These are phyloP conservation scores for Diaporthe sp. DNA, from an alignment of 2,329 filamentous ascomycete genomes.

Conservation along the genomic window DNA sequence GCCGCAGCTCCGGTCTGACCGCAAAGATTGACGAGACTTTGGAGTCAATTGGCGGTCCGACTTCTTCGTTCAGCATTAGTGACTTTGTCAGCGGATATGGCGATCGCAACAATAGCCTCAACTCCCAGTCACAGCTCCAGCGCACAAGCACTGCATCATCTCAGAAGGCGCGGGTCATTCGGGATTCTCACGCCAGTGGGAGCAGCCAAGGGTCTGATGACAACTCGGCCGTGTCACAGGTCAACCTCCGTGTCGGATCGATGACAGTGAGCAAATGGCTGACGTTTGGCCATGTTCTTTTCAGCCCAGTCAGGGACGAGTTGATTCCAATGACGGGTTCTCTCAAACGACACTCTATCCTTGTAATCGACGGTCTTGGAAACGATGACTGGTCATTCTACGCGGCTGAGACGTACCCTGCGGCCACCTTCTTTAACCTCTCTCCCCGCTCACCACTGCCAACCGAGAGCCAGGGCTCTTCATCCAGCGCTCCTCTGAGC, in stretches of 20 bases:
- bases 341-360: conserved; percentile 72
- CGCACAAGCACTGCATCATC: conserved; percentile 42
- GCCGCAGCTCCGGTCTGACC: conserved; percentile 67
- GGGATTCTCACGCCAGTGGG: conserved; percentile 59
- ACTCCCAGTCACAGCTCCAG: conserved; percentile 40
- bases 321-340: conserved; percentile 65
- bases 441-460: conserved; percentile 69
- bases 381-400: conserved; percentile 92
- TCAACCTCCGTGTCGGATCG: conserved; percentile 83
- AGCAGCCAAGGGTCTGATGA: conserved; percentile 65
- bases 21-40: conserved; percentile 65
- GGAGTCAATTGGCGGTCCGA: conserved; percentile 52
- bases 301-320: conserved; percentile 83
- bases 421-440: conserved; percentile 82
- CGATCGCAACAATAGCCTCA: conserved; percentile 48
- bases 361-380: conserved; percentile 87
- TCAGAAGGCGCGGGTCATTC: conserved; percentile 45
- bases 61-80: conserved; percentile 57
- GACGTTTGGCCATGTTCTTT: conserved; percentile 85
- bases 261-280: conserved; percentile 92
- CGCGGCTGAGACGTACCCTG: conserved; percentile 82
- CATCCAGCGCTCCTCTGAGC: conserved; percentile 64
- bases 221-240: conserved; percentile 74
- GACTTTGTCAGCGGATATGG: conserved; percentile 57
- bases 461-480: conserved; percentile 55